Base-by-base conservation (phyloP, 768 basidiomycete genomes). In the Tubosaeta sp. region DNA sequence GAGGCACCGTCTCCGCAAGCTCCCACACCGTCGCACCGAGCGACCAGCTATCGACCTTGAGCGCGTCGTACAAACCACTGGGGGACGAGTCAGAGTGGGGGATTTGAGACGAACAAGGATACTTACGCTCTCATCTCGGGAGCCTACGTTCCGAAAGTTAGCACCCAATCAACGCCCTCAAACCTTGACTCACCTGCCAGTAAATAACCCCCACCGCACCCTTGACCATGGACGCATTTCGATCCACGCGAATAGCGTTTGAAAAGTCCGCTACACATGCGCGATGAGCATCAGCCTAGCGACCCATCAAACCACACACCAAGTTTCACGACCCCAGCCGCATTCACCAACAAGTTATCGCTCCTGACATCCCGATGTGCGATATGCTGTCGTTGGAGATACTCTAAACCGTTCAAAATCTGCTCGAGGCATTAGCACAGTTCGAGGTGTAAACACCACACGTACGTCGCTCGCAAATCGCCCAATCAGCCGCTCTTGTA, bases 11-110 rank as follows among this genome's bases (percentile, higher is more conserved):
- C 61, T 91, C 78, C 1, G 86, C 85, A 68, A 87, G 76, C 62
- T 91, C 89, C 89, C 89, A 90, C 0, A 87, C 76, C 0, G 89
- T 91, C 0, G 89, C 89, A 2, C 89, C 89, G 6, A 90, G 71
- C 0, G 87, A 89, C 87, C 87, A 91, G 0, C 85, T 73, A 53
- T 91, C 89, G 41, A 89, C 81, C 63, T 84, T 84, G 38, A 89
- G 75, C 1, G 82, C 79, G 59, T 91, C 75, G 59, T 91, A 90
- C 0, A 82, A 72, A 11, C 84, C 83, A 45, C 84, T 86, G 38
- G 29, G 21, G 50, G 32, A 50, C 16, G 22, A 13, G 45, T 63
- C 10, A 59, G 55, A 40, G 39, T 34, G 27, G 47, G 32, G 18
- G 47, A 10, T 30, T 21, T 4, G 24, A 22, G 13, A 24, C 13